A percentile compares a stretch with the other conserved stretches of the same genome.
phyloP scores from a whole-genome alignment of 768 basidiomycete genomes.

The Mycena capillaripes region DNA sequence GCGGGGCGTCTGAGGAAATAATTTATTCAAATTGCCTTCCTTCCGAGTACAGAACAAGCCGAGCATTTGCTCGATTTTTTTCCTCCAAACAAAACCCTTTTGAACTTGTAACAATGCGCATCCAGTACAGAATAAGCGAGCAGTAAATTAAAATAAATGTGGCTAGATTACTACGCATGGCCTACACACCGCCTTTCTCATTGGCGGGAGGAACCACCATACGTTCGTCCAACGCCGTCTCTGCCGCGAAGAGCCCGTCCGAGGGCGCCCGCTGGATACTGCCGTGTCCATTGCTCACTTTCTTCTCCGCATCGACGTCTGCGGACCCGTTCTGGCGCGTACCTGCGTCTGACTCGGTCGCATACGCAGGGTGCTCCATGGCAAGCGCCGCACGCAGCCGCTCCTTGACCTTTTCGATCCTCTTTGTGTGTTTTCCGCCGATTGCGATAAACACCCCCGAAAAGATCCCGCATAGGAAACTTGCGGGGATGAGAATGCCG shows the following conservation, averaged over 20 bases:
- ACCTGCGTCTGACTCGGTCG: constrained; percentile 5
- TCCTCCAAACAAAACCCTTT: neutral
- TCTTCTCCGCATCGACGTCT: constrained; percentile 16
- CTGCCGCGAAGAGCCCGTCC: constrained; percentile 34
- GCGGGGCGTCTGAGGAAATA: no score
- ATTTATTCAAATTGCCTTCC: no score
- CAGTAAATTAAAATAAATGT: neutral
- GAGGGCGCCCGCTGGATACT: constrained; percentile 12
- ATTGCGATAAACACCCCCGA: constrained; percentile 83
- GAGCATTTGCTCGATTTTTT: no score
- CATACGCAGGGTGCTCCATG: constrained; percentile 42
- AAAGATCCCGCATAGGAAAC: constrained; percentile 83
- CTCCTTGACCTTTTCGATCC: constrained; percentile 73
- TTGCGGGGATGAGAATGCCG: constrained; percentile 75
- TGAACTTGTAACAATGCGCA: neutral
- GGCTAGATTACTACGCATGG: constrained; percentile 16
- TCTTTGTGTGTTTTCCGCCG: constrained; percentile 78
- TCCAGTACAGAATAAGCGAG: neutral
- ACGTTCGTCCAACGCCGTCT: constrained; percentile 53
- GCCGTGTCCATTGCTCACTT: constrained; percentile 5
- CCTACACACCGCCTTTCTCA: constrained; percentile 36
- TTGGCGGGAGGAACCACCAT: constrained; percentile 52
- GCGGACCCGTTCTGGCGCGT: neutral
- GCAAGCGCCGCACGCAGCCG: constrained; percentile 65
- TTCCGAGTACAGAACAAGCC: no score